Conservation (phyloP, 2,329 filamentous ascomycete genomes). For the Hymenoscyphus occultus region DNA sequence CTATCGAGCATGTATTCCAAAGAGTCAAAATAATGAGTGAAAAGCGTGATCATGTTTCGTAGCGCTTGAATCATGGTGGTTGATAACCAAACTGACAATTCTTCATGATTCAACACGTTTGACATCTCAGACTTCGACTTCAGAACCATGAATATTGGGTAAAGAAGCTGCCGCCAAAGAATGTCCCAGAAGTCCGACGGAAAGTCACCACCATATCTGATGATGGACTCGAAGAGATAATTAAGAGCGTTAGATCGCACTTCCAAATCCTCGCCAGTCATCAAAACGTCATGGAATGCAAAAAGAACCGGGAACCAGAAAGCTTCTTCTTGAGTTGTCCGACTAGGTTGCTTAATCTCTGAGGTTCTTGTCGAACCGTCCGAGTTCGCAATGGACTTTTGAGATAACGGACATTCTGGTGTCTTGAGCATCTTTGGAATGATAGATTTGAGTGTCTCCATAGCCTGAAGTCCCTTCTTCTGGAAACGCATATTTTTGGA, state of each 20-base stretch:
- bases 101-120: constrained; percentile 92
- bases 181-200: constrained; percentile 97
- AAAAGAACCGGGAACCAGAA: constrained; percentile 99
- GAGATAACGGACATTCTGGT: constrained; percentile 87
- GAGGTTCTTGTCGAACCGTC: constrained; percentile 36
- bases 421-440: constrained; percentile 94
- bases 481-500: constrained; percentile 99
- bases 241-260: constrained; percentile 87
- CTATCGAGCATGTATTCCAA: constrained; percentile 97
- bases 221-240: constrained; percentile 93
- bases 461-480: constrained; percentile 94
- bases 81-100: constrained; percentile 96
- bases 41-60: constrained; percentile 96
- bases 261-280: constrained; percentile 98
- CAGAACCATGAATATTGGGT: constrained; percentile 97
- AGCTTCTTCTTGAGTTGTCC: constrained; percentile 90
- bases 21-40: constrained; percentile 96
- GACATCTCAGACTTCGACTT: constrained; percentile 96
- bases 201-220: constrained; percentile 87
- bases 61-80: constrained; percentile 99
- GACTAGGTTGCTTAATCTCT: constrained; percentile 57
- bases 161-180: constrained; percentile 92
- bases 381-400: constrained; percentile 46
- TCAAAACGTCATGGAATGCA: constrained; percentile 96
- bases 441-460: constrained; percentile 90